Conservation (phyloP, 768 basidiomycete genomes). For the Gymnopilus dilepis region DNA sequence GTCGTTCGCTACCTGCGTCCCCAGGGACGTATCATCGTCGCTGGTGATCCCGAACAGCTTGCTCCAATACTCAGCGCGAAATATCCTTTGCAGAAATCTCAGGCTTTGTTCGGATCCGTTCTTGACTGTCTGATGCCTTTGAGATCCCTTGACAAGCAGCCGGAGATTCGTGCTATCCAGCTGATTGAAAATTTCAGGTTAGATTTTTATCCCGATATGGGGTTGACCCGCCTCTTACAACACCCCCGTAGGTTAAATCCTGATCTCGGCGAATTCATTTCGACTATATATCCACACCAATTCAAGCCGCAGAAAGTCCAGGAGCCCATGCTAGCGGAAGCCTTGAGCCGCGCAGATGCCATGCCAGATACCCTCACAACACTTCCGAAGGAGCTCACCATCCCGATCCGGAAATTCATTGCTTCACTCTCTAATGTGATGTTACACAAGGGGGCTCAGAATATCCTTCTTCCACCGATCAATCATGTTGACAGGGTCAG, state of each 20-base stretch:
- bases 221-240: not conserved
- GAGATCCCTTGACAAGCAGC: conserved; percentile 30
- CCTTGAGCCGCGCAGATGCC: conserved; percentile 35
- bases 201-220: not conserved
- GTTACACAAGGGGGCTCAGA: conserved; percentile 42
- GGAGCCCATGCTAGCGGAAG: conserved; percentile 41
- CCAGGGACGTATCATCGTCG: conserved; percentile 48
- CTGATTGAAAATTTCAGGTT: conserved; percentile 58
- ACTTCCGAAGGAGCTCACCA: conserved; percentile 28
- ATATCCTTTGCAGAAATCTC: conserved; percentile 46
- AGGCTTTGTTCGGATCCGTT: conserved; percentile 51
- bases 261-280: conserved; percentile 57
- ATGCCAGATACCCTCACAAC: conserved; percentile 22
- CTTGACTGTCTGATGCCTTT: conserved; percentile 55
- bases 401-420: conserved; percentile 42
- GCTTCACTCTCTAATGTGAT: conserved; percentile 49
- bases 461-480: conserved; percentile 32
- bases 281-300: conserved; percentile 52
- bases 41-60: conserved; percentile 58
- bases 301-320: conserved; percentile 56
- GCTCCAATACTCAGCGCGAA: conserved; percentile 53
- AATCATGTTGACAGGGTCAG: conserved; percentile 20
- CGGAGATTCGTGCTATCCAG: conserved; percentile 48
- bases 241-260: conserved; percentile 46
- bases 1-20: conserved; percentile 48